Base-by-base conservation (phyloP, 1,139 yeast species). In the Debaryomyces nepalensis region DNA sequence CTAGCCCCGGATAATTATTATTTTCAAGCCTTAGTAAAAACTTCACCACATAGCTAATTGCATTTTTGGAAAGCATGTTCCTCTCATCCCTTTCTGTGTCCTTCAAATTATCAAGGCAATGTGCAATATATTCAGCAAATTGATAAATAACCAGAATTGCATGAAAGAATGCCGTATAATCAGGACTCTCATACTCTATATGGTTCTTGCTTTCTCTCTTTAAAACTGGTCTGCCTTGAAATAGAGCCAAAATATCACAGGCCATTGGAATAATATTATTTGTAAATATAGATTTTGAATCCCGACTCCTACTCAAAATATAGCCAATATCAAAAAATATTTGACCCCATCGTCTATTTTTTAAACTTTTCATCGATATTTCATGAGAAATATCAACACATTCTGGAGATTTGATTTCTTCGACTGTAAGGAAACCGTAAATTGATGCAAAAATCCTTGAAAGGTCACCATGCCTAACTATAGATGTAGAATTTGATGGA, bases 111-210 rank as follows among this genome's bases (percentile, higher is more conserved):
- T 58, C 64, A 15, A 77, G 63, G 36, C 80, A 72, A 40, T 77
- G 81, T 2, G 87, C 81, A 21, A 79, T 65, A 35, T 66, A 69
- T 45, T 83, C 87, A 0, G 82, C 76, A 54, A 84, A 77, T 42
- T 84, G 84, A 16, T 84, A 79, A 4, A 85, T 75, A 7, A 82
- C 84, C 58, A 82, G 87, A 48, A 85, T 81, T 23, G 90, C 83
- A 50, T 87, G 87, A 62, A 88, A 88, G 55, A 81, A 88, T 0
- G 87, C 79, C 0, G 93, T 83, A 73, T 93, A 91, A 41, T 87
- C 90, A 15, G 88, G 89, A 35, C 84, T 84, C 57, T 93, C 99
- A 58, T 87, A 93, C 57, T 91, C 97, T 9, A 93, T 89, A 60
- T 93, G 99, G 45, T 81, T 82, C 10, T 77, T 73, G n/a, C 81